These are phyloP conservation scores for Chalciporus piperatoides DNA, from an alignment of 1,284 basidiomycete genomes.

Conservation along the genomic window DNA sequence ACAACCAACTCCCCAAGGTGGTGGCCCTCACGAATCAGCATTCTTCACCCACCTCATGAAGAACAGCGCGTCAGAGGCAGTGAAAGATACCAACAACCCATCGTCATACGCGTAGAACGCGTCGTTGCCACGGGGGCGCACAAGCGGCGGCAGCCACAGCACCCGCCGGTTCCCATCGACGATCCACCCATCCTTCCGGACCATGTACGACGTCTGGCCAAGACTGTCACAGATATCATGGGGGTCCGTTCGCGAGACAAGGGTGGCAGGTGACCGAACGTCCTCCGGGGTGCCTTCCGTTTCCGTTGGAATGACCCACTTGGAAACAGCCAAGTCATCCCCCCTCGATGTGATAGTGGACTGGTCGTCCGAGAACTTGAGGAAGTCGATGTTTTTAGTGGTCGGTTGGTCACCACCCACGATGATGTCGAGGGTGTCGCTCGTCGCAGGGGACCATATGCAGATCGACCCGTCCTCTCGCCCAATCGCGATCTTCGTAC, in stretches of 20 bases:
- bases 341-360: slow-evolving; percentile 11
- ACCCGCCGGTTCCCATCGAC: slow-evolving; percentile 16
- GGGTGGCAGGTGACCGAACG: neutral
- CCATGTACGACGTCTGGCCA: slow-evolving; percentile 12
- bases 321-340: slow-evolving; percentile 10
- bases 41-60: slow-evolving; percentile 8
- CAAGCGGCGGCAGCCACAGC: slow-evolving; percentile 14
- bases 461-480: slow-evolving; percentile 19
- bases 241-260: slow-evolving; percentile 13
- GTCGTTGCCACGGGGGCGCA: slow-evolving; percentile 12
- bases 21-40: neutral
- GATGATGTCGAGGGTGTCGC: slow-evolving; percentile 13
- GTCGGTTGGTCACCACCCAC: slow-evolving; percentile 4
- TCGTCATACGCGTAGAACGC: slow-evolving; percentile 10
- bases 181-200: slow-evolving; percentile 26
- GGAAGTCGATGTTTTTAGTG: slow-evolving; percentile 4
- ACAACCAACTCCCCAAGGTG: neutral
- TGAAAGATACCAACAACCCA: slow-evolving; percentile 5
- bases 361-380: slow-evolving; percentile 15
- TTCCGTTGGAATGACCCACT: slow-evolving; percentile 6
- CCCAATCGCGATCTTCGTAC: slow-evolving; percentile 12
- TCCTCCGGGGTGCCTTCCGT: neutral
- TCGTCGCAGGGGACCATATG: slow-evolving; percentile 20
- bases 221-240: slow-evolving; percentile 10
- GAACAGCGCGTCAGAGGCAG: neutral